Conservation (phyloP, 2,329 filamentous ascomycete species). For the Xylariaceae sp. region DNA sequence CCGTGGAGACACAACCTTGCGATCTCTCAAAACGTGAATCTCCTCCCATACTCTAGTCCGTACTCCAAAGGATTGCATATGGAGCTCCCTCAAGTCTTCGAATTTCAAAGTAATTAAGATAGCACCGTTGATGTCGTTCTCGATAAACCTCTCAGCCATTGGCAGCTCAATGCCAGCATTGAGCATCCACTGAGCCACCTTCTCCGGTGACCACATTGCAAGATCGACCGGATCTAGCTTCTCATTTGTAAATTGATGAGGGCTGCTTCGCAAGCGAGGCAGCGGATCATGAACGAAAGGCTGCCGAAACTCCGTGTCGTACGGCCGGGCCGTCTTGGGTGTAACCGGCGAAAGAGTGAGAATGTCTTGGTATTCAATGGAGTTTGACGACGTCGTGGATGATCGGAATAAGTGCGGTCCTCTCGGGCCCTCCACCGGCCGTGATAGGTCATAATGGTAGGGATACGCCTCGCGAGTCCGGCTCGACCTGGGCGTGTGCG, state of each 20-base stretch:
- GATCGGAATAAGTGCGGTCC: slow-evolving; percentile 84
- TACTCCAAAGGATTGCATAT: slow-evolving; percentile 77
- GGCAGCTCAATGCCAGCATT: slow-evolving; percentile 73
- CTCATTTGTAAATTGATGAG: slow-evolving; percentile 52
- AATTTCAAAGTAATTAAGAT: slow-evolving; percentile 89
- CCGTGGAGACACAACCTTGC: slow-evolving; percentile 46
- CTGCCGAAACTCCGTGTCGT: slow-evolving; percentile 34
- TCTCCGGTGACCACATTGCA: slow-evolving; percentile 65
- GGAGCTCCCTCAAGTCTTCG: slow-evolving; percentile 78
- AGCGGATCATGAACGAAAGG: slow-evolving; percentile 36
- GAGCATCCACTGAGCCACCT: slow-evolving; percentile 84
- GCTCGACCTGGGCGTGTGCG: slow-evolving; percentile 69
- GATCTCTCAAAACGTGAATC: slow-evolving; percentile 65
- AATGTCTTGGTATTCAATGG: slow-evolving; percentile 46
- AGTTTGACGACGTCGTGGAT: slow-evolving; percentile 56
- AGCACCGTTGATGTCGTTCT: slow-evolving; percentile 87
- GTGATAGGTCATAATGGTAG: slow-evolving; percentile 54
- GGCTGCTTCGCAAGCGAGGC: slow-evolving; percentile 34
- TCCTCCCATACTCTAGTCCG: slow-evolving; percentile 76
- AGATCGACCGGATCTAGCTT: slow-evolving; percentile 59
- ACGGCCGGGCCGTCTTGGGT: slow-evolving; percentile 52
- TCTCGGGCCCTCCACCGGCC: slow-evolving; percentile 72
- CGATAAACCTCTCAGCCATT: slow-evolving; percentile 78
- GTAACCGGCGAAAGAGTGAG: slow-evolving; percentile 72
- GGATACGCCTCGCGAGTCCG: slow-evolving; percentile 58